Percentiles rank a stretch among this genome's conserved stretches.
Conservation (phyloP, 1,284 basidiomycete species). For the Heterobasidion irregulare region DNA sequence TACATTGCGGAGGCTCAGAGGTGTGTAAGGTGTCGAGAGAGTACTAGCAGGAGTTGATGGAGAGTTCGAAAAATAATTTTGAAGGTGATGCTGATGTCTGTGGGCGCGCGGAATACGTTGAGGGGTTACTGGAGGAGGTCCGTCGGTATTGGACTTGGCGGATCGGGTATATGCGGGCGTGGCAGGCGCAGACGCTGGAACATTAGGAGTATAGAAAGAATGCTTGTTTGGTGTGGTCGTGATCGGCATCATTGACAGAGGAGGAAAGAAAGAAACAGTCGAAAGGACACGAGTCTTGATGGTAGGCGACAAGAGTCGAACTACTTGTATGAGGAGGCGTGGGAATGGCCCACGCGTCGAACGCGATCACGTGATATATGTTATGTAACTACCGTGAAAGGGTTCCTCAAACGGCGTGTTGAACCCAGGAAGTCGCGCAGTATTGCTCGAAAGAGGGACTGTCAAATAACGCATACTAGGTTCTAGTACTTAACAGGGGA, state of each 20-base stretch:
- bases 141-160: conserved; percentile 21
- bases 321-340: conserved; percentile 8
- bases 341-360: conserved; percentile 12
- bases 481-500: neutral
- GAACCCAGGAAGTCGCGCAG: too few species aligned
- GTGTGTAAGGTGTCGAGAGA: conserved; percentile 51
- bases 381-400: neutral
- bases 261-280: conserved; percentile 3
- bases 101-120: conserved; percentile 33
- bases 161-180: conserved; percentile 34
- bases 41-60: conserved; percentile 34
- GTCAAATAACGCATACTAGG: neutral
- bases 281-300: conserved; percentile 10
- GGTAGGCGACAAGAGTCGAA: conserved; percentile 5
- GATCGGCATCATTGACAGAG: conserved; percentile 9
- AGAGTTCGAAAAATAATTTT: conserved; percentile 26
- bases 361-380: conserved; percentile 13
- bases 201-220: conserved; percentile 17
- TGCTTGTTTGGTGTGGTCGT: conserved; percentile 10
- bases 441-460: neutral
- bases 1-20: conserved; percentile 55
- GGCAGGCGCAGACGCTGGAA: conserved; percentile 36
- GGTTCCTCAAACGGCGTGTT: neutral
- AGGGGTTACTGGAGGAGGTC: conserved; percentile 33
- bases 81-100: conserved; percentile 22